These are phyloP conservation scores for Colletotrichum somersetense DNA, from an alignment of 2,329 filamentous ascomycete genomes.

Conservation along the genomic window DNA sequence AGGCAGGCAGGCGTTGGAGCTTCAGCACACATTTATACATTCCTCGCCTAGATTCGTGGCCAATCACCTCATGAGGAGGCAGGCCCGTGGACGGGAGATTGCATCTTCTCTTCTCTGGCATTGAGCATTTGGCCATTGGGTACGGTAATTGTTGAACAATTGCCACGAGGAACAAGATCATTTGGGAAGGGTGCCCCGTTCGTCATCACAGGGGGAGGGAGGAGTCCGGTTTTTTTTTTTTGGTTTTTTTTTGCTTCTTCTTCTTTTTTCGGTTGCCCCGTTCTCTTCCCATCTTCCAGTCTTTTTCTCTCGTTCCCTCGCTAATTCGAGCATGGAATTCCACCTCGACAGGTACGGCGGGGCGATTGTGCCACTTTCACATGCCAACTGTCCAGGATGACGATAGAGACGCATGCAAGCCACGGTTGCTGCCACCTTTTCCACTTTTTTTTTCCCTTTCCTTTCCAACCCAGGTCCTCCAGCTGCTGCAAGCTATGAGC, in stretches of 20 bases:
- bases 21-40: not conserved
- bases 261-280: not conserved
- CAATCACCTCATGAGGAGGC: not conserved
- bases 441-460: not conserved
- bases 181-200: not conserved
- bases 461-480: not conserved
- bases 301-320: slow-evolving; percentile 7
- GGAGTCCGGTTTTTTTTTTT: not conserved
- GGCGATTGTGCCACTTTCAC: slow-evolving; percentile 37
- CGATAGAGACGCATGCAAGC: slow-evolving; percentile 35
- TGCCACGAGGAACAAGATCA: slow-evolving; percentile 7
- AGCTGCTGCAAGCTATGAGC: slow-evolving; percentile 9
- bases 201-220: not conserved
- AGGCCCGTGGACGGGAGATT: not conserved
- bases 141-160: slow-evolving; percentile 12
- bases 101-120: not conserved
- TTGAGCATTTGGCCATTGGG: slow-evolving; percentile 1
- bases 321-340: not conserved
- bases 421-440: slow-evolving; percentile 9
- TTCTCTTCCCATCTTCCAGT: not conserved
- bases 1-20: not conserved
- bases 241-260: not conserved
- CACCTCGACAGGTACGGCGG: slow-evolving; percentile 20
- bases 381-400: slow-evolving; percentile 33
- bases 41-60: not conserved